A percentile compares a stretch with the other conserved stretches of the same genome.
These are phyloP conservation scores for Babesia ovis DNA, from an alignment of 169 alveolate genomes.

Conservation along the genomic window DNA sequence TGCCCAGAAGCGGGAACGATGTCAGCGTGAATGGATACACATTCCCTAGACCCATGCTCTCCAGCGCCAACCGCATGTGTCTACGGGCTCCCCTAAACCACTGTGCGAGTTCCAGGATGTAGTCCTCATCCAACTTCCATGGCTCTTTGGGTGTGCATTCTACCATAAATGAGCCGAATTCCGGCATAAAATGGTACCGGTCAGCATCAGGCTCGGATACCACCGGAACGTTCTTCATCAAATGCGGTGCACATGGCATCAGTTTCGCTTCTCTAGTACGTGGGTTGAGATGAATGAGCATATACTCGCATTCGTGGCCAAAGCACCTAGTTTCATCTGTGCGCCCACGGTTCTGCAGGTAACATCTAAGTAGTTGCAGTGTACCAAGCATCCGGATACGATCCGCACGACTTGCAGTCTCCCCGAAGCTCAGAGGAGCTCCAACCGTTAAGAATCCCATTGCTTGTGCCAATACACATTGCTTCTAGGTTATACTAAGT, in stretches of 20 bases:
- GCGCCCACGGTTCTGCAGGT: slow-evolving; percentile 59
- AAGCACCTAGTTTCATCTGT: slow-evolving; percentile 62
- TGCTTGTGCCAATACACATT: background rate
- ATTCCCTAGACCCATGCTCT: slow-evolving; percentile 52
- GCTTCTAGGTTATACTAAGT: background rate
- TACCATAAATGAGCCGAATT: slow-evolving; percentile 73
- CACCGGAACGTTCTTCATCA: slow-evolving; percentile 32
- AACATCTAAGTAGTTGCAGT: slow-evolving; percentile 63
- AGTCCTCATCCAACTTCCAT: slow-evolving; percentile 55
- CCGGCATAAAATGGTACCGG: slow-evolving; percentile 68
- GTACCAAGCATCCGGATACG: slow-evolving; percentile 58
- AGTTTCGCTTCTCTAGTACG: slow-evolving; percentile 49
- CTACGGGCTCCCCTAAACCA: slow-evolving; percentile 52
- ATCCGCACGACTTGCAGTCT: slow-evolving; percentile 6
- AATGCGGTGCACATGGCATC: slow-evolving; percentile 45
- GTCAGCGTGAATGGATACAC: slow-evolving; percentile 54
- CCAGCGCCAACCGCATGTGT: slow-evolving; percentile 31
- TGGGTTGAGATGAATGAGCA: slow-evolving; percentile 65
- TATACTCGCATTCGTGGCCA: slow-evolving; percentile 75
- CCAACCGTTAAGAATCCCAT: slow-evolving; percentile 61
- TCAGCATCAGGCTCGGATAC: slow-evolving; percentile 17
- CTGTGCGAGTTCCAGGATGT: slow-evolving; percentile 41
- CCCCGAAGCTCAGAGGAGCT: slow-evolving; percentile 25
- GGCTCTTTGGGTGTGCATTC: slow-evolving; percentile 77
- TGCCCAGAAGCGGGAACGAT: slow-evolving; percentile 60